Evolutionary conservation across 1,284 basidiomycete species (phyloP).

Genomic region (Marasmius oreades): DNA sequence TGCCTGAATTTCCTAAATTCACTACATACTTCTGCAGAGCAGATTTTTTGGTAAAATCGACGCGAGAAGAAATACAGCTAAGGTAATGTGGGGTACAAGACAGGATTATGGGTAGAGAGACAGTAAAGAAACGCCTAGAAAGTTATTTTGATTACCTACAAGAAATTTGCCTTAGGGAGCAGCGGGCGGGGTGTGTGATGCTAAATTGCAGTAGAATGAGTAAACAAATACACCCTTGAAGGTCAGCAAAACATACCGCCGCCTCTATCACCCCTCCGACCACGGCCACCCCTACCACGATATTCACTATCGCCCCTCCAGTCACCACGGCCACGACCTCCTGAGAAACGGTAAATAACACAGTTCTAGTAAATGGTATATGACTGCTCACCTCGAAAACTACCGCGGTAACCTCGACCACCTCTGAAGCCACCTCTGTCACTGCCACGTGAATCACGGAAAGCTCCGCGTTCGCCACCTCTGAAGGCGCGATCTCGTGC

Average conservation of each 20-base stretch:
- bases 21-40: no score
- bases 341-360: not conserved
- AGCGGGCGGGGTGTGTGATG: not conserved
- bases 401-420: conserved; percentile 38
- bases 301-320: conserved; percentile 28
- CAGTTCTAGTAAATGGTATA: no score
- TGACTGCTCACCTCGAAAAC: conserved; percentile 10
- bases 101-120: not conserved
- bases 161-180: not conserved
- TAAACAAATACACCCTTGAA: conserved; percentile 7
- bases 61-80: no score
- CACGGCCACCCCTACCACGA: conserved; percentile 28
- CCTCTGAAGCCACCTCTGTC: conserved; percentile 33
- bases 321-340: conserved; percentile 25
- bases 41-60: no score
- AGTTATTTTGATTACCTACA: not conserved
- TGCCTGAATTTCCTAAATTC: no score
- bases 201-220: not conserved
- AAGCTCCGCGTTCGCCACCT: conserved; percentile 28
- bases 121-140: not conserved
- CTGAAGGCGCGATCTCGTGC: conserved; percentile 27
- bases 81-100: no score
- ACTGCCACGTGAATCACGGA: conserved; percentile 37
- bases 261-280: conserved; percentile 26
- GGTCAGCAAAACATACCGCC: conserved; percentile 17